These are phyloP conservation scores for Paraurostyla sp. DNA, from an alignment of 73 alveolate species.

Conservation along the genomic window DNA sequence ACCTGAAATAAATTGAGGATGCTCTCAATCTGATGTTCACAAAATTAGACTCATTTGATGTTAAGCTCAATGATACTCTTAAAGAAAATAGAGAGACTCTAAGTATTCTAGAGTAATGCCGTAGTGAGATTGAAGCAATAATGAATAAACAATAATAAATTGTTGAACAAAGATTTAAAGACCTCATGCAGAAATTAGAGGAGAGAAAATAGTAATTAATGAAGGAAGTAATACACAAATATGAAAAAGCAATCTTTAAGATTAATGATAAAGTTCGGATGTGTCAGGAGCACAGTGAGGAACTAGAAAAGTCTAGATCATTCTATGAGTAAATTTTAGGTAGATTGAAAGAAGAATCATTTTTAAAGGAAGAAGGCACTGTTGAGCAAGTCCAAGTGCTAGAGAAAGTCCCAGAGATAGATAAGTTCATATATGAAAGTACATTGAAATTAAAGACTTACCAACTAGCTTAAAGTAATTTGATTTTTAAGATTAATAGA, in stretches of 20 bases:
- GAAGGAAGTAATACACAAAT: background rate
- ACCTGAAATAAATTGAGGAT: conserved; percentile 74
- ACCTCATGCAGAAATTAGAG: background rate
- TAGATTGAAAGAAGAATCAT: background rate
- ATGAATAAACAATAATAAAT: background rate
- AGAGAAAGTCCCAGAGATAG: conserved; percentile 11
- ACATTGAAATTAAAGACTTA: background rate
- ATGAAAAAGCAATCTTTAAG: conserved; percentile 7
- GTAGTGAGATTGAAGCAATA: background rate
- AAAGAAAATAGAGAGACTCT: background rate
- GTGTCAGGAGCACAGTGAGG: background rate
- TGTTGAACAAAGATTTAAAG: background rate
- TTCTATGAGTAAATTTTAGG: background rate
- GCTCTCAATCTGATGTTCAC: conserved; percentile 1
- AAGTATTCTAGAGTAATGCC: background rate
- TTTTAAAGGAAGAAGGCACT: conserved; percentile 16
- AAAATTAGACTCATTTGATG: background rate
- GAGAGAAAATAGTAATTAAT: conserved; percentile 25
- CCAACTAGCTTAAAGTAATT: background rate
- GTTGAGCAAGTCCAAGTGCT: background rate
- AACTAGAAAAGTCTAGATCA: background rate
- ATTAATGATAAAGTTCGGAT: background rate
- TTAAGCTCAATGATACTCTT: background rate
- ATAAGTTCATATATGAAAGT: conserved; percentile 21
- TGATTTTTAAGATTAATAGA: background rate